phyloP scores from a whole-genome alignment of 2,329 filamentous ascomycete species.

The Clonostachys rhizophaga region DNA sequence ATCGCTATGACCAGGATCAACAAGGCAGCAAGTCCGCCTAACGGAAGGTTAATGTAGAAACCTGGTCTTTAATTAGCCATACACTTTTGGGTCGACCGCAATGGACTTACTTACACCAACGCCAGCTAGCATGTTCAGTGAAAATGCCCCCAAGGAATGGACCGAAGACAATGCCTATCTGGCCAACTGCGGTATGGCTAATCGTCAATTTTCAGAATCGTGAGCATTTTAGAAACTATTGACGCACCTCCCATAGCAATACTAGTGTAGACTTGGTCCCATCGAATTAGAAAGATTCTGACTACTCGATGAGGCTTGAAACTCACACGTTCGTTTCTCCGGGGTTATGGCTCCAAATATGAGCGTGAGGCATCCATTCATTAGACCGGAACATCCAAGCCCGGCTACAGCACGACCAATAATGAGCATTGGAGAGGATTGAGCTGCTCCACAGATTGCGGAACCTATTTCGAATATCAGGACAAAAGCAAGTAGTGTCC shows the following conservation, averaged over 20 bases:
- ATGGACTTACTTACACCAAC: constrained; percentile 20
- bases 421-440: constrained; percentile 11
- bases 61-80: constrained; percentile 2
- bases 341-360: constrained; percentile 8
- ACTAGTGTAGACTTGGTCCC: not conserved
- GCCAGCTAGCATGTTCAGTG: constrained; percentile 29
- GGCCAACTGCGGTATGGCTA: constrained; percentile 4
- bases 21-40: constrained; percentile 27
- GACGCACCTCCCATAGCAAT: constrained; percentile 15
- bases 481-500: constrained; percentile 7
- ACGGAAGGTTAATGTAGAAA: constrained; percentile 41
- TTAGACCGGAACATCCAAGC: constrained; percentile 8
- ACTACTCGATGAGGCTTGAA: not conserved
- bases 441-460: constrained; percentile 10
- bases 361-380: constrained; percentile 9
- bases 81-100: no score
- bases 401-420: constrained; percentile 11
- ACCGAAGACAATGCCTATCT: constrained; percentile 31
- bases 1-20: constrained; percentile 23
- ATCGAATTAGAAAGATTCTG: no score
- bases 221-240: constrained; percentile 1
- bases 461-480: constrained; percentile 11
- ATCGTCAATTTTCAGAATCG: not conserved
- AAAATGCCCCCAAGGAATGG: constrained; percentile 38
- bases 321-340: constrained; percentile 7